A percentile compares a stretch with the other conserved stretches of the same genome.
These are phyloP conservation scores for Zygoascus meyerae DNA, from an alignment of 1,139 yeast genomes.

Conservation along the genomic window DNA sequence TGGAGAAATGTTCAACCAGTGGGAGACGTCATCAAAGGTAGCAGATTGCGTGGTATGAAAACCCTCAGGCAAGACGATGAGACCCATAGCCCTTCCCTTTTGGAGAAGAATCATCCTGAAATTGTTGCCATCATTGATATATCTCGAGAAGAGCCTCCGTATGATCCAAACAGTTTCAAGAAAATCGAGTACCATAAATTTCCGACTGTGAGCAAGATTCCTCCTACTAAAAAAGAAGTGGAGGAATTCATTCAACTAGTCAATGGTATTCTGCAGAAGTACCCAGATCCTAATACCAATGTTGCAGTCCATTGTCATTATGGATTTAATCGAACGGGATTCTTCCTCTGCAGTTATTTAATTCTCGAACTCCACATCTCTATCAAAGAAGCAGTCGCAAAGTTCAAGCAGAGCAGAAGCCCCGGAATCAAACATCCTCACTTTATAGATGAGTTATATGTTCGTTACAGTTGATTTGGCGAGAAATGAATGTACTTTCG, in stretches of 20 bases:
- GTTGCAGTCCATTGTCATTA: conserved; percentile 75
- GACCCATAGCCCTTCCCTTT: conserved; percentile 50
- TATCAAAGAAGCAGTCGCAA: conserved; percentile 58
- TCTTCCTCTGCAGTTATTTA: conserved; percentile 62
- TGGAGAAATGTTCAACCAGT: conserved; percentile 58
- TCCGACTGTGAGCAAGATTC: conserved; percentile 73
- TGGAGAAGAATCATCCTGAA: conserved; percentile 47
- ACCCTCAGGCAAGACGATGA: conserved; percentile 63
- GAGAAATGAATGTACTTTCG: too few species aligned
- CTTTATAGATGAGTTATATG: conserved; percentile 66
- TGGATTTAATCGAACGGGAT: conserved; percentile 78
- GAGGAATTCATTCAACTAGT: conserved; percentile 51
- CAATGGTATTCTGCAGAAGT: conserved; percentile 41
- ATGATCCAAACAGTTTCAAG: conserved; percentile 53
- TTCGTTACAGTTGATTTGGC: conserved; percentile 42
- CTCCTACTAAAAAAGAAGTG: conserved; percentile 61
- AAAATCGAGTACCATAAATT: conserved; percentile 59
- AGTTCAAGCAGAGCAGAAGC: conserved; percentile 51
- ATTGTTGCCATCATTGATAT: conserved; percentile 63
- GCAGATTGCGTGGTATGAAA: conserved; percentile 60
- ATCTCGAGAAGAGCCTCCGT: conserved; percentile 72
- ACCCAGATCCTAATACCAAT: conserved; percentile 11
- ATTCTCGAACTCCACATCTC: conserved; percentile 55
- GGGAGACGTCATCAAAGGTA: conserved; percentile 37
- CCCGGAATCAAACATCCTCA: conserved; percentile 80